These are phyloP conservation scores for Phylloporus sp. DNA, from an alignment of 768 basidiomycete species.

Conservation along the genomic window DNA sequence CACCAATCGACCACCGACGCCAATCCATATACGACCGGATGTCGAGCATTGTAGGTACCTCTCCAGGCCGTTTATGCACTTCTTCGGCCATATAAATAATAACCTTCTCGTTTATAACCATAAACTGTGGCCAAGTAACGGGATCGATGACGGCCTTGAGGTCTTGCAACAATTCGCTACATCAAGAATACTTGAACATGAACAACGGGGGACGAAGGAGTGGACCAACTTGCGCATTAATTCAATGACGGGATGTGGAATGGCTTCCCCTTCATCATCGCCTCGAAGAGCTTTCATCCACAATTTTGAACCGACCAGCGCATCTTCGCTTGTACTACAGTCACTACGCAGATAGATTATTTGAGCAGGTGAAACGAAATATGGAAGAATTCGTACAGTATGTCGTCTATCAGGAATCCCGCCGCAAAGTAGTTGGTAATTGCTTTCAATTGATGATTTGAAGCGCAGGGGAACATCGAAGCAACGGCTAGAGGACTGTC, in stretches of 20 bases:
- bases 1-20: constrained; percentile 9
- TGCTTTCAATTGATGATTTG: not conserved
- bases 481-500: too few species aligned
- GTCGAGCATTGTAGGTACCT: not conserved
- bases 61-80: constrained; percentile 4
- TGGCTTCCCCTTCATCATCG: too few species aligned
- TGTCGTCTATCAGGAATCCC: not conserved
- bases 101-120: not conserved
- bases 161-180: constrained; percentile 4
- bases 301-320: not conserved
- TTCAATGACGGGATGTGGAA: not conserved
- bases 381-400: not conserved
- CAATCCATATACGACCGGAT: constrained; percentile 9
- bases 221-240: constrained; percentile 10
- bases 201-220: too few species aligned
- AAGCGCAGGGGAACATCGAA: not conserved
- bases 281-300: not conserved
- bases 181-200: not conserved
- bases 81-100: constrained; percentile 4
- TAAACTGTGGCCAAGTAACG: constrained; percentile 11
- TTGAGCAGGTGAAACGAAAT: not conserved
- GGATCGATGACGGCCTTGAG: constrained; percentile 6
- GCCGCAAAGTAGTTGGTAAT: not conserved
- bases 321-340: not conserved
- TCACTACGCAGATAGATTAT: not conserved